A percentile compares a stretch with the other conserved stretches of the same genome.
phyloP scores from a whole-genome alignment of 371 early-diverging fungal species.

The Mortierella sp. region DNA sequence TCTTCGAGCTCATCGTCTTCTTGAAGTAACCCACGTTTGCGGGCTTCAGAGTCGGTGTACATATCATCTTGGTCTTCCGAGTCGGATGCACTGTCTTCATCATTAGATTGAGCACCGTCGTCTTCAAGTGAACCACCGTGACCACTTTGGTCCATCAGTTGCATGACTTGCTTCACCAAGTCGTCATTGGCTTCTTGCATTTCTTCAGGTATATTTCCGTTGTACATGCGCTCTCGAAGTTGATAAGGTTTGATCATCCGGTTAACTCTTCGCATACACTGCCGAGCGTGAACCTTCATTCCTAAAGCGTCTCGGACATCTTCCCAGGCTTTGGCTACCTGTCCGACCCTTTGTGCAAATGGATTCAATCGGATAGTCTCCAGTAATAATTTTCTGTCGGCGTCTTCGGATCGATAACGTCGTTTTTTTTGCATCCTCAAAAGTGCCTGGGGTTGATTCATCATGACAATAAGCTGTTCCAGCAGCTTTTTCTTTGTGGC shows the following conservation, averaged over 20 bases:
- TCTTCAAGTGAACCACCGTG: constrained; percentile 32
- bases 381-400: constrained; percentile 33
- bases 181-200: constrained; percentile 51
- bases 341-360: constrained; percentile 54
- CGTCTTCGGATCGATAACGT: constrained; percentile 53
- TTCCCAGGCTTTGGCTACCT: constrained; percentile 56
- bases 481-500: constrained; percentile 39
- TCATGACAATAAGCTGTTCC: constrained; percentile 51
- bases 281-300: constrained; percentile 55
- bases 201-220: constrained; percentile 49
- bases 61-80: constrained; percentile 33
- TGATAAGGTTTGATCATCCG: constrained; percentile 53
- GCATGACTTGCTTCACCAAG: constrained; percentile 53
- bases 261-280: constrained; percentile 52
- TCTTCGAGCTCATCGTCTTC: constrained; percentile 1
- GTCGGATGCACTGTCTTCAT: constrained; percentile 38
- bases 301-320: constrained; percentile 47
- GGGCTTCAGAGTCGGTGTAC: neutral
- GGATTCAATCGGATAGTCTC: constrained; percentile 52
- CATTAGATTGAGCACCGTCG: constrained; percentile 39
- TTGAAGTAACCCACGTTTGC: constrained; percentile 2
- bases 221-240: constrained; percentile 51
- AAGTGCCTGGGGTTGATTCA: constrained; percentile 55
- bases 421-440: constrained; percentile 54
- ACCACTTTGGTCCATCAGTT: constrained; percentile 42